phyloP scores from a whole-genome alignment of 768 basidiomycete species.

The Podaxis mareebaensis region DNA sequence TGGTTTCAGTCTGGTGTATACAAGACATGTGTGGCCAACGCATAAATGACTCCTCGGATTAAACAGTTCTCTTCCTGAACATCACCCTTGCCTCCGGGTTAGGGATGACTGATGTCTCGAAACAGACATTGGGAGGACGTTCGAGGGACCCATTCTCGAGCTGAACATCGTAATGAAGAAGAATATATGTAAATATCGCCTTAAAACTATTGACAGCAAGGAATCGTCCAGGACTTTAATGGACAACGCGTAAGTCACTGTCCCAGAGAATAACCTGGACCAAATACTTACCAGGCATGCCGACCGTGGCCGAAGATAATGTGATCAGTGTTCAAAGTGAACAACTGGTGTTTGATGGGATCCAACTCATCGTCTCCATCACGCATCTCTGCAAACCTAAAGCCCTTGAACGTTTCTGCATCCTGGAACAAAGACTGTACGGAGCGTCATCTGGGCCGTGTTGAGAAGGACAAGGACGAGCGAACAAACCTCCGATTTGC shows the following conservation, averaged over 20 bases:
- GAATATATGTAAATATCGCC: constrained; percentile 34
- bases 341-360: constrained; percentile 26
- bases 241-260: neutral
- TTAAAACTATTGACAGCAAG: constrained; percentile 40
- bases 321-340: constrained; percentile 26
- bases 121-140: constrained; percentile 15
- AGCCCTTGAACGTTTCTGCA: constrained; percentile 36
- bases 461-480: neutral
- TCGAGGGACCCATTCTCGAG: constrained; percentile 16
- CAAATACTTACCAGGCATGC: constrained; percentile 25
- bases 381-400: constrained; percentile 33
- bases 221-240: constrained; percentile 38
- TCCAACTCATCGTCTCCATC: constrained; percentile 18
- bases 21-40: neutral
- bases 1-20: too few relatives aligned
- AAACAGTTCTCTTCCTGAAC: constrained; percentile 13
- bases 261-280: too few relatives aligned
- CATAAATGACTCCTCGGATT: neutral
- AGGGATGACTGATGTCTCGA: constrained; percentile 14
- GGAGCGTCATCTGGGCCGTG: neutral
- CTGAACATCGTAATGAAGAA: constrained; percentile 40
- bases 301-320: constrained; percentile 32
- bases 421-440: constrained; percentile 18
- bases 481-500: constrained; percentile 26
- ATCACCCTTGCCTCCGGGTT: constrained; percentile 5